A percentile compares a stretch with the other conserved stretches of the same genome.
Conservation (phyloP, 2,329 filamentous ascomycete species). For the Teratosphaeria epicoccoides region DNA sequence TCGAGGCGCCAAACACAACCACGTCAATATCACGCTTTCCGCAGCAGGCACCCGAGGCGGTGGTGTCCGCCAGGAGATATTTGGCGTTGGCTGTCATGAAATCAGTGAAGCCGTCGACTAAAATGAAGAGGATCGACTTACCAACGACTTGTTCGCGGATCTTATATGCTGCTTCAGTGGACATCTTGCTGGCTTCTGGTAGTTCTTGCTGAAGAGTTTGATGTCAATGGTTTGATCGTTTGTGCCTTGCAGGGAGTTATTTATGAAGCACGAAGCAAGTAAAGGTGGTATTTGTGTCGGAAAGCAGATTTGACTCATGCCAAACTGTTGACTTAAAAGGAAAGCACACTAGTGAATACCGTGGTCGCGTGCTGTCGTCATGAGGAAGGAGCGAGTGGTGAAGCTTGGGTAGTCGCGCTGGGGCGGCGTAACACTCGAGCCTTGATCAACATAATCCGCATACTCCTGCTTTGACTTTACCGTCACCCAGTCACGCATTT, state of each 20-base stretch:
- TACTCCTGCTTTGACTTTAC: no score
- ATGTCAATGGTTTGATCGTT: no score
- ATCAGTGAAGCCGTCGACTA: not conserved
- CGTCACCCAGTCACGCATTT: no score
- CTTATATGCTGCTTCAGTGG: not conserved
- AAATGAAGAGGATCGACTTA: not conserved
- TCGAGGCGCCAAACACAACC: conserved; percentile 13
- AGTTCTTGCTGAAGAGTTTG: not conserved
- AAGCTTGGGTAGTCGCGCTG: not conserved
- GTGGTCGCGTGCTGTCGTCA: not conserved
- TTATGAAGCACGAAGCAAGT: no score
- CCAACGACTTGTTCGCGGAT: conserved; percentile 13
- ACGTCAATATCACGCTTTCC: conserved; percentile 9
- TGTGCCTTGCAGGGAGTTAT: no score
- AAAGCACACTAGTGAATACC: not conserved
- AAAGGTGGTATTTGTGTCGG: not conserved
- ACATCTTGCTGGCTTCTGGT: not conserved
- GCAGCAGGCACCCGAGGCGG: not conserved
- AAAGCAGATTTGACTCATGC: not conserved
- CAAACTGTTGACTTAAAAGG: not conserved
- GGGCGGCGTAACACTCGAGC: not conserved
- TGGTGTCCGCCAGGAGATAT: conserved; percentile 8
- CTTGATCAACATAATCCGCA: not conserved
- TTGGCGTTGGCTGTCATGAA: conserved; percentile 13
- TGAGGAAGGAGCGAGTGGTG: not conserved